phyloP scores from a whole-genome alignment of 768 basidiomycete genomes.

The Lactarius vividus region DNA sequence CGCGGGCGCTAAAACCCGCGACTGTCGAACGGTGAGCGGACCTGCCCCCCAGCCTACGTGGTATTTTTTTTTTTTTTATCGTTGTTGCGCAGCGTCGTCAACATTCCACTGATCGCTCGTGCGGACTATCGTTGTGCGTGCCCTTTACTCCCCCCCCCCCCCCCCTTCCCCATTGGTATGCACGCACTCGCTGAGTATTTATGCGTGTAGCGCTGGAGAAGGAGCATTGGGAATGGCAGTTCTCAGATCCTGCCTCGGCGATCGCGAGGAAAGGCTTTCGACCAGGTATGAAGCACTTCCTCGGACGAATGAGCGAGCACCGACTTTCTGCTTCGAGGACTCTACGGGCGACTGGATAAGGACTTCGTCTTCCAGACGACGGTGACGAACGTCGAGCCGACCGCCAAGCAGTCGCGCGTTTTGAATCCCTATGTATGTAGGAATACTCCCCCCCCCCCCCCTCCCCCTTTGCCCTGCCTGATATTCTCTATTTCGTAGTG shows the following conservation, averaged over 20 bases:
- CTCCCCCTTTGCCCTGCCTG: no score
- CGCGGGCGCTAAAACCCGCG: constrained; percentile 46
- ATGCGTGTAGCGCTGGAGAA: constrained; percentile 41
- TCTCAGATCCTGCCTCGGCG: constrained; percentile 57
- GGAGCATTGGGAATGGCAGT: constrained; percentile 57
- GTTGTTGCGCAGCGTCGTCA: constrained; percentile 47
- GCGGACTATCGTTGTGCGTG: constrained; percentile 66
- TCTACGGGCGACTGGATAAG: constrained; percentile 61
- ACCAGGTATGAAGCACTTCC: constrained; percentile 38
- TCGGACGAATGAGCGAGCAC: neutral
- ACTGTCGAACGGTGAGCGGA: constrained; percentile 56
- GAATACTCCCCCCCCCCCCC: no score
- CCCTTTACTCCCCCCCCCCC: neutral
- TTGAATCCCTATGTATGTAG: constrained; percentile 59
- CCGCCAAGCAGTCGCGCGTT: constrained; percentile 71
- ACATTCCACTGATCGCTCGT: constrained; percentile 51
- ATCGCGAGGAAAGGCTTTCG: constrained; percentile 51
- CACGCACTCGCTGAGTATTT: constrained; percentile 3
- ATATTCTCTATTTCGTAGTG: constrained; percentile 42
- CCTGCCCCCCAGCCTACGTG: neutral
- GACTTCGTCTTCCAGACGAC: constrained; percentile 65
- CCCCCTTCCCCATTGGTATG: no score
- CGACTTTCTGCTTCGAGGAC: constrained; percentile 33
- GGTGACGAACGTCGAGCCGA: constrained; percentile 75
- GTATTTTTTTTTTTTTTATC: constrained; percentile 8